These are phyloP conservation scores for Neurospora sp. DNA, from an alignment of 2,329 filamentous ascomycete species.

Conservation along the genomic window DNA sequence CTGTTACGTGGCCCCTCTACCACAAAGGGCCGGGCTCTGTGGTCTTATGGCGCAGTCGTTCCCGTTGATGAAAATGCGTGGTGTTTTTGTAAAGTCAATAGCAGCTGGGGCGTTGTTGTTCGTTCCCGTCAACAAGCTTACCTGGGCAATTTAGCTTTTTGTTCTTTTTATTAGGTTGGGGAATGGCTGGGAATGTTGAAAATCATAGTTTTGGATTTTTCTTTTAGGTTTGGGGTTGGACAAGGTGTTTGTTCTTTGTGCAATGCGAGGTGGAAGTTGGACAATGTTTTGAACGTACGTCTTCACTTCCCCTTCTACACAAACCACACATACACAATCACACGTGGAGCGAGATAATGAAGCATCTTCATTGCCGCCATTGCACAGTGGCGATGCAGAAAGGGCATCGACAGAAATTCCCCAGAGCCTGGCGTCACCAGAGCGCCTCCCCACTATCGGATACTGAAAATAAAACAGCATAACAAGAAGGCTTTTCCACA, in stretches of 20 bases:
- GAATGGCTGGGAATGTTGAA: background rate
- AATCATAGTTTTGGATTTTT: background rate
- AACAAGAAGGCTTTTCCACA: background rate
- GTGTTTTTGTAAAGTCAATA: too few relatives aligned
- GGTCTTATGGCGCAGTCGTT: background rate
- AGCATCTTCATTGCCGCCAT: background rate
- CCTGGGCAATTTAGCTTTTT: background rate
- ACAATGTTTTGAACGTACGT: background rate
- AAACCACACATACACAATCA: background rate
- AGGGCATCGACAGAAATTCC: too few relatives aligned
- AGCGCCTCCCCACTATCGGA: too few relatives aligned
- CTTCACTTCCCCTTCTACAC: background rate
- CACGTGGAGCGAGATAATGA: background rate
- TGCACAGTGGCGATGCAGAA: background rate
- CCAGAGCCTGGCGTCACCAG: too few relatives aligned
- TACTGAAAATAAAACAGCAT: background rate
- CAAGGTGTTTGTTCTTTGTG: background rate
- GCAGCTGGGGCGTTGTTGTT: background rate
- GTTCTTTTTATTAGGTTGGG: background rate
- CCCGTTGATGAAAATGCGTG: too few relatives aligned
- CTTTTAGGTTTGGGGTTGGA: background rate
- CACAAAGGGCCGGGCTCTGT: background rate
- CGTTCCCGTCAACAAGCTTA: background rate
- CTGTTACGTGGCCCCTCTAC: background rate
- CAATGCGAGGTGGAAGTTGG: background rate